Percentiles rank a stretch among this genome's conserved stretches.
These are phyloP conservation scores for Clarireedia hainanense DNA, from an alignment of 2,329 filamentous ascomycete species.

Conservation along the genomic window DNA sequence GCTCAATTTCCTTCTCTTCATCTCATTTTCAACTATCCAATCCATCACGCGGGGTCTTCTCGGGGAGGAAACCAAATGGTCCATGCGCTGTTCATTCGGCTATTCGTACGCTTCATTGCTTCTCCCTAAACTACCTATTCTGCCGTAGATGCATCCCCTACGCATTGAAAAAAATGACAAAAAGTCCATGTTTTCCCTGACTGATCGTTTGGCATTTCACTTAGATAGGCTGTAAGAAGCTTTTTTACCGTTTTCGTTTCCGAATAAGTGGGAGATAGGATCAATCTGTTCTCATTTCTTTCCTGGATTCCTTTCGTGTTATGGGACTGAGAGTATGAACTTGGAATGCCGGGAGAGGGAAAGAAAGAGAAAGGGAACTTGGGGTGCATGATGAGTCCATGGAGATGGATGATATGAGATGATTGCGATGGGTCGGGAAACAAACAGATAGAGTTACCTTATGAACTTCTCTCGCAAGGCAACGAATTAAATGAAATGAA, in stretches of 20 bases:
- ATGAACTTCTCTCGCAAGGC: neutral
- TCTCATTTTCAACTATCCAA: neutral
- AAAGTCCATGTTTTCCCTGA: neutral
- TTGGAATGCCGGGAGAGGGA: too few relatives aligned
- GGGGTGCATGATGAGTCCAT: too few relatives aligned
- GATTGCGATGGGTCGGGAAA: neutral
- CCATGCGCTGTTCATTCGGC: neutral
- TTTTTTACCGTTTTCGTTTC: neutral
- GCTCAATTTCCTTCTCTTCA: neutral
- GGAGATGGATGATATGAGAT: too few relatives aligned
- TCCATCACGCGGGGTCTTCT: neutral
- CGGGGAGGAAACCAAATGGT: neutral
- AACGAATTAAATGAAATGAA: neutral
- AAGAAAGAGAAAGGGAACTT: too few relatives aligned
- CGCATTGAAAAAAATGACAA: neutral
- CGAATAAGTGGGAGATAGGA: neutral
- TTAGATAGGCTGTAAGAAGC: conserved; percentile 10
- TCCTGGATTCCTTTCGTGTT: neutral
- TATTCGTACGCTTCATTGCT: neutral
- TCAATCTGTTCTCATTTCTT: neutral
- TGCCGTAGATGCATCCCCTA: neutral
- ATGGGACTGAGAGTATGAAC: too few relatives aligned
- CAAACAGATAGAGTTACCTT: too few relatives aligned
- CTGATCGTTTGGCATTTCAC: conserved; percentile 7
- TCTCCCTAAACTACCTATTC: neutral